Evolutionary conservation across 2,329 filamentous ascomycete species (phyloP).

Genomic region (Fusarium newnesense): DNA sequence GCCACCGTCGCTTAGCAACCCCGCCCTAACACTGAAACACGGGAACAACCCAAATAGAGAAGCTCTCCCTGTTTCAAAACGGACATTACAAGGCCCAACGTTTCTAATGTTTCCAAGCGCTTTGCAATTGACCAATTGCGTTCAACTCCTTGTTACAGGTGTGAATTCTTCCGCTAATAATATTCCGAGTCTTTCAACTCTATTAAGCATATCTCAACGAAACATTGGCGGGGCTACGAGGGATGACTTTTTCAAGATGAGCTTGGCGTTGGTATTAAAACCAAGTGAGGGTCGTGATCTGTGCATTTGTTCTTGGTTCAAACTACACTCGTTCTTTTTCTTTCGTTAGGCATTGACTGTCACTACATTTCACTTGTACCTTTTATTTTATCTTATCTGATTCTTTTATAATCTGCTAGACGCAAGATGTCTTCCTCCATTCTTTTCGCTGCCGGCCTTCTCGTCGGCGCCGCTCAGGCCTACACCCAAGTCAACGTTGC

Average conservation of each 20-base stretch:
- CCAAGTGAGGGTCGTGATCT: neutral
- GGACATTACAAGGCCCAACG: neutral
- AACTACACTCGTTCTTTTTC: slow-evolving; percentile 14
- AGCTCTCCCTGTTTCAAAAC: slow-evolving; percentile 20
- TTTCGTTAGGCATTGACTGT: slow-evolving; percentile 36
- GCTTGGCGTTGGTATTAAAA: slow-evolving; percentile 26
- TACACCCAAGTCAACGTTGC: slow-evolving; percentile 34
- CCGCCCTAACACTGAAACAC: slow-evolving; percentile 7
- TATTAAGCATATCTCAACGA: neutral
- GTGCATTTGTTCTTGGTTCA: neutral
- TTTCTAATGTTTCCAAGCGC: slow-evolving; percentile 4
- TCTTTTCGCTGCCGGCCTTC: slow-evolving; percentile 28
- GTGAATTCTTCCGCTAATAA: slow-evolving; percentile 21
- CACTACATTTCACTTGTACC: slow-evolving; percentile 15
- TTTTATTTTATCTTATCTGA: neutral
- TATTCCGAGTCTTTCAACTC: neutral
- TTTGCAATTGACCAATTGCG: neutral
- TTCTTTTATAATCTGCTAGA: slow-evolving; percentile 10
- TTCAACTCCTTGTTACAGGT: neutral
- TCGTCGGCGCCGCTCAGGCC: slow-evolving; percentile 29
- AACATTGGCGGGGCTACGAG: slow-evolving; percentile 2
- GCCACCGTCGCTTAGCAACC: neutral
- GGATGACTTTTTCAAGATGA: neutral
- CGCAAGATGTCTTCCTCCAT: slow-evolving; percentile 34
- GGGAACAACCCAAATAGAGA: slow-evolving; percentile 18